Evolutionary conservation across 176 grass and related monocot species (phyloP), one percentile per base, ranked within the genome.

Genomic region (Paspalum vaginatum): DNA sequence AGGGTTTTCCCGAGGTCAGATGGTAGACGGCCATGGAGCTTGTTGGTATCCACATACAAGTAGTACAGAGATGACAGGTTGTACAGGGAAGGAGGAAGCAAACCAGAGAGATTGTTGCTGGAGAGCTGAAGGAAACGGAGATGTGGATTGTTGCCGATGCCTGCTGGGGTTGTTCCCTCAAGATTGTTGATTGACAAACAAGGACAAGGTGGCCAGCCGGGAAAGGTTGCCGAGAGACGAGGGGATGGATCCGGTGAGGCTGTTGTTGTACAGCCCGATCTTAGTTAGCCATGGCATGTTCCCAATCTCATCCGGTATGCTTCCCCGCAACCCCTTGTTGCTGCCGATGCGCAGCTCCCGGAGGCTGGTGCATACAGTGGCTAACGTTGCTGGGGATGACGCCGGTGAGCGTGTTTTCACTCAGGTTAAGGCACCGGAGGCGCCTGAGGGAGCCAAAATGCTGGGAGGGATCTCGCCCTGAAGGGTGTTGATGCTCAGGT

Each of bases 231-330:
- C 77, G 1, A 68, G 49, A 2, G 77, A 79, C 0, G 49, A 55
- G 0, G 62, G 77, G 13, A 79, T 79, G 9, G 4, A 41, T 52
- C 77, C 77, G 3, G 78, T 70, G 14, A 69, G 17, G 24, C 65
- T 82, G 56, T 52, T 82, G 45, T 42, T 73, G 13, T 2, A 0
- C 24, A 82, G n/a, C 1, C 20, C 63, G 3, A 52, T 18, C 14
- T 6, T n/a, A n/a, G 9, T 5, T 2, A 83, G 47, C 0, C 0
- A 11, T 0, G 38, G 27, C 45, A 82, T 13, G 69, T 38, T 5
- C 9, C 59, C 80, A 10, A 83, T 63, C 44, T 82, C 57, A 9
- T 5, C 2, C 15, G 80, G 80, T 42, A 75, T 65, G 60, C 15
- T 75, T 55, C 58, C 69, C 50, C 43, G 69, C 45, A 64, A 5